These are phyloP conservation scores for Orbilia javanica DNA, from an alignment of 2,329 filamentous ascomycete genomes.

Conservation along the genomic window DNA sequence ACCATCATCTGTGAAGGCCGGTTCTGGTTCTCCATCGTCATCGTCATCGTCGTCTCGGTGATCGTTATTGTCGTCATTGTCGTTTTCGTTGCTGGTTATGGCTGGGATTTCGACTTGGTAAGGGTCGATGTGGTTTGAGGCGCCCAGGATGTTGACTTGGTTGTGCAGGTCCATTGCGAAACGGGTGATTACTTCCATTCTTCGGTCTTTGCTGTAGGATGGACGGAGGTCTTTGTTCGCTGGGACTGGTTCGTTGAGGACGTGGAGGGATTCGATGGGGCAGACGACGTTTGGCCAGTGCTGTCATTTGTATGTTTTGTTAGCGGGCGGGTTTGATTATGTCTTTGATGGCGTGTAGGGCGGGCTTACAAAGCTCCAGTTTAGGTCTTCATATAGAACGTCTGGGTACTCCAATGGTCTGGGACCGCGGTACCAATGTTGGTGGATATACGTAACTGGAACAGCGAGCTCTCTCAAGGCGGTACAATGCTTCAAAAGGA, in stretches of 20 bases:
- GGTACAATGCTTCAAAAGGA: slow-evolving; percentile 37
- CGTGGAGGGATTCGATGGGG: slow-evolving; percentile 45
- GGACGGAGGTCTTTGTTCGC: slow-evolving; percentile 29
- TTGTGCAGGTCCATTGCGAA: slow-evolving; percentile 48
- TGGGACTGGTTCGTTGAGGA: slow-evolving; percentile 49
- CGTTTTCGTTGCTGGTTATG: not conserved
- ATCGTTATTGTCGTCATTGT: not conserved
- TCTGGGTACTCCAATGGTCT: not conserved
- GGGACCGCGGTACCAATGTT: slow-evolving; percentile 14
- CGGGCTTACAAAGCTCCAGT: slow-evolving; percentile 47
- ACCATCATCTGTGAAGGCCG: not conserved
- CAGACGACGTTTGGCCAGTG: slow-evolving; percentile 41
- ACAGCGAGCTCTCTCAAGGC: slow-evolving; percentile 43
- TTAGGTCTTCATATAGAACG: slow-evolving; percentile 31
- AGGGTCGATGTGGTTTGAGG: slow-evolving; percentile 19
- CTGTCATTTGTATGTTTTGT: slow-evolving; percentile 1
- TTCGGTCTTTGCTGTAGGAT: slow-evolving; percentile 34
- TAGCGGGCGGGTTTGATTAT: not conserved
- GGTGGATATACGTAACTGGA: slow-evolving; percentile 40
- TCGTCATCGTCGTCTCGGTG: too few relatives aligned
- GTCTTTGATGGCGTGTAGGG: not conserved
- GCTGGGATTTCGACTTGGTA: not conserved
- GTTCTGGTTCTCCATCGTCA: not conserved
- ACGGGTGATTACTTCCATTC: slow-evolving; percentile 42
- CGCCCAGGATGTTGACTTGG: slow-evolving; percentile 48